Percentiles rank a stretch among this genome's conserved stretches.
phyloP scores from a whole-genome alignment of 2,329 filamentous ascomycete species.

The Chaetomiaceae sp. region DNA sequence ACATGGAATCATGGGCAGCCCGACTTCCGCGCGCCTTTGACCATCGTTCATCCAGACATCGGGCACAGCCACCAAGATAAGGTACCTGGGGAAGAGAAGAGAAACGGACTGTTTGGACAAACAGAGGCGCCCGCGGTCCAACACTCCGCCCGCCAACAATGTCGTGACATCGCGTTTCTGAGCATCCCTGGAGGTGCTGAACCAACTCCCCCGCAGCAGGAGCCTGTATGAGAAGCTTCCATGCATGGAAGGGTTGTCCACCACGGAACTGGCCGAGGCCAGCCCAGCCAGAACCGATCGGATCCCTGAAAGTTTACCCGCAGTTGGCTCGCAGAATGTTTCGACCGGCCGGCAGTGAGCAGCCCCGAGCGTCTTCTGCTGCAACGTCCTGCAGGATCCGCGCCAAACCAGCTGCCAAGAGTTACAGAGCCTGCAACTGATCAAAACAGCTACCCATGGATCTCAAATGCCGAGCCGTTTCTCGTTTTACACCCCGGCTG shows the following conservation, averaged over 20 bases:
- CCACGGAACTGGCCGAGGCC: not conserved
- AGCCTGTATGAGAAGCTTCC: conserved; percentile 15
- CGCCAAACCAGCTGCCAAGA: conserved; percentile 14
- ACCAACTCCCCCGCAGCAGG: not conserved
- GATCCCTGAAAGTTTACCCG: not conserved
- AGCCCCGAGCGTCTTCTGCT: conserved; percentile 16
- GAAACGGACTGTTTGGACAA: too few relatives aligned
- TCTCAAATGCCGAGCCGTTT: conserved; percentile 14
- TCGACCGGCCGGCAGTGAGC: conserved; percentile 20
- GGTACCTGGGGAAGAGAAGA: not conserved
- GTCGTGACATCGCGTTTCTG: too few relatives aligned
- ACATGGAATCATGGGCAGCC: too few relatives aligned
- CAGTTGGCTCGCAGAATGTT: conserved; percentile 20
- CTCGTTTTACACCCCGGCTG: not conserved
- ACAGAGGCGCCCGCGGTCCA: too few relatives aligned
- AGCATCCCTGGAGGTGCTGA: not conserved
- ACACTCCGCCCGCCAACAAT: too few relatives aligned
- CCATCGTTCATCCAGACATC: too few relatives aligned
- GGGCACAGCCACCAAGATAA: not conserved
- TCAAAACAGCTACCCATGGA: not conserved
- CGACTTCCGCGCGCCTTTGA: too few relatives aligned
- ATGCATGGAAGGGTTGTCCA: conserved; percentile 12
- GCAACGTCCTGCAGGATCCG: conserved; percentile 18
- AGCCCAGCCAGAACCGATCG: not conserved
- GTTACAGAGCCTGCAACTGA: conserved; percentile 15